phyloP scores from a whole-genome alignment of 148 eudicot species.

The Rheum nobile region DNA sequence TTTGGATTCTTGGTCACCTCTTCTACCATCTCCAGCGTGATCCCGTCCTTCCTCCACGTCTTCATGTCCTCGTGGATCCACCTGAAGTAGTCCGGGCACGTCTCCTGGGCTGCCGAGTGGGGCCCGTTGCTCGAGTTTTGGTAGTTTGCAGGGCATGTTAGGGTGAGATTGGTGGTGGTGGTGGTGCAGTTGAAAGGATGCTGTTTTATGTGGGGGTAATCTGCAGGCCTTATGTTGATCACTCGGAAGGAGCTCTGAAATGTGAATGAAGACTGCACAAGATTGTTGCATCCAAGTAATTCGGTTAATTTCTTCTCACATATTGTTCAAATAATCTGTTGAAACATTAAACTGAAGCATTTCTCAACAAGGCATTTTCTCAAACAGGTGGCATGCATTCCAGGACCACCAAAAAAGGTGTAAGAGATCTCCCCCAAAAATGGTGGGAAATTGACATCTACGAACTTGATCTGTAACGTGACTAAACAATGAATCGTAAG shows the following conservation, averaged over 20 bases:
- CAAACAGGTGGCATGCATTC: not conserved
- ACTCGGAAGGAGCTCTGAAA: not conserved
- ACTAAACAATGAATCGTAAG: not conserved
- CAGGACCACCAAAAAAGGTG: not conserved
- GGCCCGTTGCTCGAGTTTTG: slow-evolving; percentile 1
- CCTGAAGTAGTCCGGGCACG: slow-evolving; percentile 39
- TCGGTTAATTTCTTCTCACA: too few species aligned
- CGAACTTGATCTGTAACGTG: not conserved
- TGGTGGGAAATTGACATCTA: not conserved
- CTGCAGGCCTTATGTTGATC: slow-evolving; percentile 3
- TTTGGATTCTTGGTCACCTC: slow-evolving; percentile 8
- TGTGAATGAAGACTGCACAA: not conserved
- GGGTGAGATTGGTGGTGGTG: slow-evolving; percentile 10
- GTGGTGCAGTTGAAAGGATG: slow-evolving; percentile 3
- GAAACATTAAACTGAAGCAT: too few species aligned
- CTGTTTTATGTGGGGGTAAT: not conserved
- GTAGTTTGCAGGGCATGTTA: slow-evolving; percentile 28
- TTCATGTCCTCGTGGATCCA: slow-evolving; percentile 48
- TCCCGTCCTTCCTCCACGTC: slow-evolving; percentile 33
- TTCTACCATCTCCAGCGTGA: slow-evolving; percentile 35
- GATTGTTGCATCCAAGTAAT: not conserved
- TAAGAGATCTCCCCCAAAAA: not conserved
- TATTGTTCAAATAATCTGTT: too few species aligned
- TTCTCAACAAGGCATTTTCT: not conserved
- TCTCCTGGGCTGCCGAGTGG: not conserved